Base-by-base conservation (phyloP, 495 filamentous ascomycete genomes). In the Penicillium cataractarum region DNA sequence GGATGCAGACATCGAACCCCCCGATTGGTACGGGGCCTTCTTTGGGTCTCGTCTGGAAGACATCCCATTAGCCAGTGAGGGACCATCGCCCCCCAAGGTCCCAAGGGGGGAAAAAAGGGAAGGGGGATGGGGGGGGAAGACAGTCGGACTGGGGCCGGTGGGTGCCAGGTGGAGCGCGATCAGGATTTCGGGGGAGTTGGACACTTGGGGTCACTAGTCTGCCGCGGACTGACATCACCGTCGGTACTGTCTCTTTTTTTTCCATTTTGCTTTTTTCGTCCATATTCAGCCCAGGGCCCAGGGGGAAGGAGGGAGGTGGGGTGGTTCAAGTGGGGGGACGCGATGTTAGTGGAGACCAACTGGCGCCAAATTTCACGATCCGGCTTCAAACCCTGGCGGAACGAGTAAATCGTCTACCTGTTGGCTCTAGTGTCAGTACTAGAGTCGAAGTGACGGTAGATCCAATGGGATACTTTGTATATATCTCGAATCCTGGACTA, bases 11-110 rank as follows among this genome's bases (percentile, higher is more conserved):
- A 51, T 17, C 4, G 55, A 37, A 12, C 39, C n/a, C 70, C 69
- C 70, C 70, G 70, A 70, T 70, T 72, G 70, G 62, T 61, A 53
- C 64, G 46, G 64, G 60, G 26, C 32, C 24, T 44, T 51, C 40
- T 12, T 52, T 44, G 24, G 27, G 46, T 39, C 21, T 29, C 13
- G 9, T 12, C 63, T 66, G 69, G 69, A 64, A 69, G 64, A 8
- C 29, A 63, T 70, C 69, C 67, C 63, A 70, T 72, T 67, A 59
- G 66, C 35, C 15, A 24, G 42, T 7, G 52, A 26, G 15, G 27
- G 52, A 6, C 32, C 6, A n/a, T n/a, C n/a, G n/a, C n/a, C 17
- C 27, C 31, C 49, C 42, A 17, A n/a, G 22, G 8, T 7, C 26
- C 49, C 24, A 52, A 17, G 27, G 26, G 27, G 12, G n/a, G n/a